Percentiles rank a stretch among this genome's conserved stretches.
Evolutionary conservation across 495 filamentous ascomycete genomes (phyloP).

Genomic region (Zalerion maritima): DNA sequence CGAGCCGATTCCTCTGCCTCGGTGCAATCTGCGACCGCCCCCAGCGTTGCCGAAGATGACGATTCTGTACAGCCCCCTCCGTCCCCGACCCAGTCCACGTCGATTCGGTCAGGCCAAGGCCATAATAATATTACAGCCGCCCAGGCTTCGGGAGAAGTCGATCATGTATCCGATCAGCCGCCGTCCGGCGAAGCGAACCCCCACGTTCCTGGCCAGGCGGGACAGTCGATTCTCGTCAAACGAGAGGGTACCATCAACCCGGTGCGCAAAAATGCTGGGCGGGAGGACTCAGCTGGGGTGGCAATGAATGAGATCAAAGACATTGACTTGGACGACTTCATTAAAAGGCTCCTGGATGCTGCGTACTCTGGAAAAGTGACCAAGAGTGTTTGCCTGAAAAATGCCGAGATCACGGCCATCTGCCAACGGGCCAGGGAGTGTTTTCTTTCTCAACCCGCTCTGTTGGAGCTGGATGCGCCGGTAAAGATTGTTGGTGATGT

Average conservation of each 20-base stretch:
- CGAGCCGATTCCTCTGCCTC: constrained; percentile 24
- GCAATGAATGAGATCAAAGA: constrained; percentile 69
- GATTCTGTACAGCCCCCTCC: constrained; percentile 65
- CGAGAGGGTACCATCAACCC: constrained; percentile 46
- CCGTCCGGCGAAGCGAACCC: constrained; percentile 45
- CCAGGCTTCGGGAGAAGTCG: constrained; percentile 79
- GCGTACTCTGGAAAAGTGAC: constrained; percentile 94
- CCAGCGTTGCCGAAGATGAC: constrained; percentile 21
- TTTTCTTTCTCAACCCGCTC: constrained; percentile 80
- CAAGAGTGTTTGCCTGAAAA: constrained; percentile 92
- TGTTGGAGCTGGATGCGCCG: constrained; percentile 85
- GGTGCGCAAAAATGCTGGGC: constrained; percentile 22
- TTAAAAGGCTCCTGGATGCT: constrained; percentile 82
- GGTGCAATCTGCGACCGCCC: constrained; percentile 25
- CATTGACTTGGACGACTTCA: constrained; percentile 94
- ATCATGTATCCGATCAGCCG: constrained; percentile 87
- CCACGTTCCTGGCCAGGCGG: constrained; percentile 39
- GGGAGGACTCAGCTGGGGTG: constrained; percentile 31
- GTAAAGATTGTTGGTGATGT: constrained; percentile 99
- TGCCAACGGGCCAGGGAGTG: constrained; percentile 76
- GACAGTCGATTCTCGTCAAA: constrained; percentile 72
- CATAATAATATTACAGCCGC: constrained; percentile 69
- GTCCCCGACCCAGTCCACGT: constrained; percentile 71
- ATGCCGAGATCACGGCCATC: constrained; percentile 89
- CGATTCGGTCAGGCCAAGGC: constrained; percentile 46